Conservation (phyloP, 441 rosid genomes). For the Cnidoscolus chayamansa region DNA sequence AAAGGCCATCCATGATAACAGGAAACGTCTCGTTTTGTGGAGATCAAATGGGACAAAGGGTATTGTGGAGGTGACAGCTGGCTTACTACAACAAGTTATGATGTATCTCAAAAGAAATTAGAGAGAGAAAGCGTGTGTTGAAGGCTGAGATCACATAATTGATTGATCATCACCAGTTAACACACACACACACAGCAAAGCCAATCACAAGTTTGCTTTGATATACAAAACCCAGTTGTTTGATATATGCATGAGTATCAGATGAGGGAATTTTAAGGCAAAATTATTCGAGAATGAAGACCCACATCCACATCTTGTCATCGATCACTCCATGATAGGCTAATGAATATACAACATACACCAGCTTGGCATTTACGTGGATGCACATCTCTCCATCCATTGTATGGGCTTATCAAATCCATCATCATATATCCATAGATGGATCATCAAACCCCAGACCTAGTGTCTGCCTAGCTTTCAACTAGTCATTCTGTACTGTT, state of each 20-base stretch:
- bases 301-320: slow-evolving; percentile 19
- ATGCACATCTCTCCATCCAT: slow-evolving; percentile 13
- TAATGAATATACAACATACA: not conserved
- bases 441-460: not conserved
- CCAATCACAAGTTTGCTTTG: too few relatives aligned
- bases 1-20: too few relatives aligned
- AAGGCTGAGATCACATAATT: slow-evolving; percentile 11
- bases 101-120: not conserved
- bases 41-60: not conserved
- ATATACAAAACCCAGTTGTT: not conserved
- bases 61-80: slow-evolving; percentile 26
- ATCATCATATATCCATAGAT: too few relatives aligned
- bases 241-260: slow-evolving; percentile 18
- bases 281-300: slow-evolving; percentile 8
- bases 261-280: slow-evolving; percentile 6
- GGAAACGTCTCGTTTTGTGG: too few relatives aligned
- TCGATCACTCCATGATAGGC: not conserved
- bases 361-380: slow-evolving; percentile 19
- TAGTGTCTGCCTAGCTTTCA: not conserved
- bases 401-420: not conserved
- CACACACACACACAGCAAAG: too few relatives aligned
- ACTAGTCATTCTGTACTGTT: not conserved
- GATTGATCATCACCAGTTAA: not conserved
- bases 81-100: not conserved
- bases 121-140: slow-evolving; percentile 28